Percentiles rank a stretch among this genome's conserved stretches.
Conservation (phyloP, 2,329 filamentous ascomycete species). For the Botryotinia convoluta region DNA sequence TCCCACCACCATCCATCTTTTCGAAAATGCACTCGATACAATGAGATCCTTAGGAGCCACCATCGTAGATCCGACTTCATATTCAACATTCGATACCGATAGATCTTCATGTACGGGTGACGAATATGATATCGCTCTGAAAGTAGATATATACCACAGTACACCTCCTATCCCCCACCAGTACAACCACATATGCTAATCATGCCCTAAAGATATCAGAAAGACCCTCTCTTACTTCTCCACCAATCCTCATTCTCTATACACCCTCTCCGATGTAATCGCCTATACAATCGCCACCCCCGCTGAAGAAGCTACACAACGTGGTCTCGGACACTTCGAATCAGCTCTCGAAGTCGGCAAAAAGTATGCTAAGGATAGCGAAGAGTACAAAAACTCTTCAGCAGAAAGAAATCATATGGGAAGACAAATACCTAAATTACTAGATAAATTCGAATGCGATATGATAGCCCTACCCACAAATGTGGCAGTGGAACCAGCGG, state of each 20-base stretch:
- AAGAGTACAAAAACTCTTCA: conserved; percentile 9
- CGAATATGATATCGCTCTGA: background rate
- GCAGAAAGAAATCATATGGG: background rate
- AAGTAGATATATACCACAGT: conserved; percentile 15
- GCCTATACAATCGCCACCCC: background rate
- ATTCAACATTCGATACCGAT: conserved; percentile 48
- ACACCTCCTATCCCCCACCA: background rate
- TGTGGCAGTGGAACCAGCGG: background rate
- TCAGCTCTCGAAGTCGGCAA: background rate
- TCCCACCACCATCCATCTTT: background rate
- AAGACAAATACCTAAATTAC: conserved; percentile 7
- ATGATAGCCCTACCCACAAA: conserved; percentile 5
- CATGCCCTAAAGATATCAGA: background rate
- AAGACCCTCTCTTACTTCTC: conserved; percentile 6
- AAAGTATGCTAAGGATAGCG: background rate
- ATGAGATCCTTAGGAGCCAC: conserved; percentile 40
- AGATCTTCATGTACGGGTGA: conserved; percentile 1
- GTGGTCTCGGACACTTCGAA: background rate
- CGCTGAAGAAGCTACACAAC: background rate
- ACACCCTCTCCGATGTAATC: conserved; percentile 9
- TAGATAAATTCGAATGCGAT: conserved; percentile 13
- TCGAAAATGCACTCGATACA: conserved; percentile 5
- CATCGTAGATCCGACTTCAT: conserved; percentile 65
- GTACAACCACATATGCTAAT: background rate
- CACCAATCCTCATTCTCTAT: conserved; percentile 8